Evolutionary conservation across 75 land plant genomes (phyloP).

Genomic region (Ceratopteris richardii): DNA sequence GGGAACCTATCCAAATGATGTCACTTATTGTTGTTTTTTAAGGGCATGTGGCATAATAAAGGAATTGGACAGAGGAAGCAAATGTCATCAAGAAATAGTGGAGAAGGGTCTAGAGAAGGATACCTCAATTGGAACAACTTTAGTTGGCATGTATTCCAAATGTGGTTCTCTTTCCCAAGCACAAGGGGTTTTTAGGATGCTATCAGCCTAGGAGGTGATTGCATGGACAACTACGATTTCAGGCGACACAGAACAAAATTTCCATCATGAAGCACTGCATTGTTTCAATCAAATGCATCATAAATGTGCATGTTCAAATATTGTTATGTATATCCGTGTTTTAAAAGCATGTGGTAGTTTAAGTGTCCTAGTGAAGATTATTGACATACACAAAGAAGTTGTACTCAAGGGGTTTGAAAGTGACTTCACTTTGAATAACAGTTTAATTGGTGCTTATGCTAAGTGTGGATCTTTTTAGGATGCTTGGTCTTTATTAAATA

Average conservation of each 20-base stretch:
- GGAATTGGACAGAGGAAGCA: background rate
- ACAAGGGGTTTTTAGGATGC: slow-evolving; percentile 14
- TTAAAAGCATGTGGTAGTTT: slow-evolving; percentile 24
- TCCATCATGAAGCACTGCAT: slow-evolving; percentile 3
- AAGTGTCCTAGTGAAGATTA: slow-evolving; percentile 12
- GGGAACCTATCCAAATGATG: background rate
- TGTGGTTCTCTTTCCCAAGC: slow-evolving; percentile 25
- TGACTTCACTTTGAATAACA: slow-evolving; percentile 14
- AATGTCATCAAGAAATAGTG: background rate
- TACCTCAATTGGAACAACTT: slow-evolving; percentile 35
- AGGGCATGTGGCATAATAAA: background rate
- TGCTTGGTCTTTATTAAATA: slow-evolving; percentile 26
- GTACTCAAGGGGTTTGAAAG: slow-evolving; percentile 14
- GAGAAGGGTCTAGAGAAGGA: slow-evolving; percentile 15
- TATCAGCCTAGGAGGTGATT: slow-evolving; percentile 8
- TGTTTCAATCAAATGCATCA: slow-evolving; percentile 10
- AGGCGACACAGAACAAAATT: slow-evolving; percentile 11
- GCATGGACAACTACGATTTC: slow-evolving; percentile 19
- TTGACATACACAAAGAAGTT: slow-evolving; percentile 15
- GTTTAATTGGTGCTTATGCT: slow-evolving; percentile 50
- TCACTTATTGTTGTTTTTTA: background rate
- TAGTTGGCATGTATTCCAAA: slow-evolving; percentile 48
- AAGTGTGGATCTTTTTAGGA: slow-evolving; percentile 42
- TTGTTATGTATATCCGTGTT: slow-evolving; percentile 13
- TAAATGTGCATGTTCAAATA: background rate